These are phyloP conservation scores for Hypoxylon intermedium DNA, from an alignment of 495 filamentous ascomycete species.

Conservation along the genomic window DNA sequence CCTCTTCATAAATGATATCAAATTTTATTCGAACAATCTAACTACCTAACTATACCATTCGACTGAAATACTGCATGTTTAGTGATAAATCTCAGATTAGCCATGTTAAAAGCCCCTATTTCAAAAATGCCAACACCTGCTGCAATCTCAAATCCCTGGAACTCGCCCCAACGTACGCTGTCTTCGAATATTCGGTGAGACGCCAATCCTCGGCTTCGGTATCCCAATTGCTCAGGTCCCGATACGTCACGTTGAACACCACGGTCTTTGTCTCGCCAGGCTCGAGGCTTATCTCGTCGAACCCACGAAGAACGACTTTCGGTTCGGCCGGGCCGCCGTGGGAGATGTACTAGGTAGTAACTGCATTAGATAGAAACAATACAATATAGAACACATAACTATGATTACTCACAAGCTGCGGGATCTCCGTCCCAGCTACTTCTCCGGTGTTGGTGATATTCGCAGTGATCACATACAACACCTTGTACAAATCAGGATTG, in stretches of 20 bases:
- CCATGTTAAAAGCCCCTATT: not conserved
- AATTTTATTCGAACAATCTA: too few relatives aligned
- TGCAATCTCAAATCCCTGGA: constrained; percentile 44
- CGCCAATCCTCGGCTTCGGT: constrained; percentile 79
- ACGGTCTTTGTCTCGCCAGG: constrained; percentile 66
- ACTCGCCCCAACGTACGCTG: constrained; percentile 49
- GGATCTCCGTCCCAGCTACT: constrained; percentile 62
- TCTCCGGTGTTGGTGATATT: constrained; percentile 61
- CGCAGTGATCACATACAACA: constrained; percentile 53
- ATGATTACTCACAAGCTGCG: constrained; percentile 63
- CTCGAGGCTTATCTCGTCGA: constrained; percentile 73
- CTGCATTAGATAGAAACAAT: too few relatives aligned
- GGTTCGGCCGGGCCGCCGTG: constrained; percentile 71
- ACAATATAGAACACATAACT: too few relatives aligned
- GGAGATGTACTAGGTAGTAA: constrained; percentile 66
- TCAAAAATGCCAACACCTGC: constrained; percentile 10
- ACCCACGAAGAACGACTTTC: constrained; percentile 74
- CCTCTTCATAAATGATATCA: too few relatives aligned
- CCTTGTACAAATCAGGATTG: constrained; percentile 65
- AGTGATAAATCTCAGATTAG: not conserved
- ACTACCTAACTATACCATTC: not conserved
- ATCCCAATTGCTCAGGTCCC: constrained; percentile 84
- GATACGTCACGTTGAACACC: constrained; percentile 72
- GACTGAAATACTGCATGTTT: not conserved
- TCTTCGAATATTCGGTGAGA: constrained; percentile 46